Evolutionary conservation across 139 green algal genomes (phyloP).

Genomic region (Closterium sp.): DNA sequence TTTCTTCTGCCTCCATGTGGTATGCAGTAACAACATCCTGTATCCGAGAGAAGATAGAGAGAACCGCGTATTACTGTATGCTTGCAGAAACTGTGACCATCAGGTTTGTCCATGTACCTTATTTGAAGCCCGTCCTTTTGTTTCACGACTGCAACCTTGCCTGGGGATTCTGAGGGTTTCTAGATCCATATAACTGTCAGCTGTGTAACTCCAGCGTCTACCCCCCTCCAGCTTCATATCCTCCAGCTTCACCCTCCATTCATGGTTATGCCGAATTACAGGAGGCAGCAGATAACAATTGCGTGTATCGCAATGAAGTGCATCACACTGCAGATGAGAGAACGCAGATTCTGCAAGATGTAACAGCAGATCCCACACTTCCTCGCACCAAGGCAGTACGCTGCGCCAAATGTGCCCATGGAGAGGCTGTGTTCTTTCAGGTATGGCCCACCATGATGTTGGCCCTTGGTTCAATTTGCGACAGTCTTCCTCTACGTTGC

Average conservation of each 20-base stretch:
- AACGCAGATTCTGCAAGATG: slow-evolving; percentile 55
- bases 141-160: not conserved
- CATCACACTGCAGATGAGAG: slow-evolving; percentile 50
- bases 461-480: too few species aligned
- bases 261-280: not conserved
- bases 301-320: slow-evolving; percentile 56
- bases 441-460: not conserved
- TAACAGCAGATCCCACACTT: slow-evolving; percentile 53
- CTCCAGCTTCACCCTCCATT: not conserved
- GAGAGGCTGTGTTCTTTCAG: slow-evolving; percentile 58
- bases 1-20: slow-evolving; percentile 6
- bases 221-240: not conserved
- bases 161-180: too few species aligned
- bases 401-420: slow-evolving; percentile 48
- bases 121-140: not conserved
- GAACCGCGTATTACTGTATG: slow-evolving; percentile 37
- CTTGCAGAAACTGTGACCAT: slow-evolving; percentile 52
- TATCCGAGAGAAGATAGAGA: slow-evolving; percentile 50
- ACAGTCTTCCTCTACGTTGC: too few species aligned
- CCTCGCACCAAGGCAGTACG: slow-evolving; percentile 50
- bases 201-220: too few species aligned
- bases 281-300: slow-evolving; percentile 45
- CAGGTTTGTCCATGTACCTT: not conserved
- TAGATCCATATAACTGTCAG: too few species aligned
- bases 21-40: slow-evolving; percentile 56